phyloP scores from a whole-genome alignment of 495 filamentous ascomycete species.

The Pseudevernia furfuracea region DNA sequence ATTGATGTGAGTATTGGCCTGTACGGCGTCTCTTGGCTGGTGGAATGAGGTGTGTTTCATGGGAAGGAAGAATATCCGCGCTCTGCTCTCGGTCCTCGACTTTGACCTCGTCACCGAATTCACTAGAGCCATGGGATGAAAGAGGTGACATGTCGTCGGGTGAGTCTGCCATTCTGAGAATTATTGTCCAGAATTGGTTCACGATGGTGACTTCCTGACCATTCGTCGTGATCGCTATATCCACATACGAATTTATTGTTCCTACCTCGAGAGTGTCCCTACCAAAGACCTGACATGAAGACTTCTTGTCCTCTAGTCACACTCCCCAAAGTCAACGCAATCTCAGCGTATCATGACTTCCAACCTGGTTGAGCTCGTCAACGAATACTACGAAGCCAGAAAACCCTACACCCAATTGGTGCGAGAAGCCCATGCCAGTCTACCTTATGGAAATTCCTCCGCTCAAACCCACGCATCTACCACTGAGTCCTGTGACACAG shows the following conservation, averaged over 20 bases:
- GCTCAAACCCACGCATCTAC: neutral
- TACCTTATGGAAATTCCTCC: neutral
- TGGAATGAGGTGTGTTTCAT: conserved; percentile 36
- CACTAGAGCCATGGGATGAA: conserved; percentile 43
- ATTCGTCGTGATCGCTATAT: neutral
- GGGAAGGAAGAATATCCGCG: conserved; percentile 25
- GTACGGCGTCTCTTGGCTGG: conserved; percentile 47
- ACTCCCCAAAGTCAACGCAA: neutral
- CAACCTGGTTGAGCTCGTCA: neutral
- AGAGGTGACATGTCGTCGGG: conserved; percentile 17
- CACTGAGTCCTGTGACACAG: neutral
- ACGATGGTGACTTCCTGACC: neutral
- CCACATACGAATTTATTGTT: neutral
- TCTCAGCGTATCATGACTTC: neutral
- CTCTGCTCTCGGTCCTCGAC: conserved; percentile 24
- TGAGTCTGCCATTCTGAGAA: conserved; percentile 39
- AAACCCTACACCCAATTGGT: conserved; percentile 4
- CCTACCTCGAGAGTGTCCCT: neutral
- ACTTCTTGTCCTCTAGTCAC: neutral
- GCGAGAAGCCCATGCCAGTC: neutral
- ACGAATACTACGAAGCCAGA: conserved; percentile 13
- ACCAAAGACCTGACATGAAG: neutral
- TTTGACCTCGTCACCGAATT: conserved; percentile 45
- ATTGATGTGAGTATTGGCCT: conserved; percentile 43
- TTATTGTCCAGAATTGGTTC: neutral